Evolutionary conservation across 345 rosid genomes (phyloP).

Genomic region (Adansonia digitata): DNA sequence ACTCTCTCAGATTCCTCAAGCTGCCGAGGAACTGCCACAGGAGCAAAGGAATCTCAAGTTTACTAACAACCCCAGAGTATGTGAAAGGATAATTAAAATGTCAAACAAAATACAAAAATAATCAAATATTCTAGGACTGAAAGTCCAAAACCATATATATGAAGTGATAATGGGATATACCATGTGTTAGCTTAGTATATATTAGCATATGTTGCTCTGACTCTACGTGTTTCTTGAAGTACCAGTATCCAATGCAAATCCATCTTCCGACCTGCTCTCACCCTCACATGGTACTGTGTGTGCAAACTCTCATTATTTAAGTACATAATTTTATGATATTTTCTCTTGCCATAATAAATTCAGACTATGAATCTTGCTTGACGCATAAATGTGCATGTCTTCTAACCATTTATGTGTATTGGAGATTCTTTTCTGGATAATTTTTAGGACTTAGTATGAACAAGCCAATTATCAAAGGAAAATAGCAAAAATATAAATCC

Average conservation of each 20-base stretch:
- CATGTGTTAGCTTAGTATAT: not conserved
- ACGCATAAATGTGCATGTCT: not conserved
- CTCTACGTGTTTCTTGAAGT: too few relatives aligned
- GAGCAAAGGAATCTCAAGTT: constrained; percentile 1
- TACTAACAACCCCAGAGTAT: not conserved
- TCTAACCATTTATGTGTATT: not conserved
- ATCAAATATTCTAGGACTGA: not conserved
- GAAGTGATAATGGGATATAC: too few relatives aligned
- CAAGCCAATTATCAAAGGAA: not conserved
- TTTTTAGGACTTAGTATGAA: not conserved
- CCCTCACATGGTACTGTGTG: not conserved
- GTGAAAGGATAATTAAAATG: not conserved
- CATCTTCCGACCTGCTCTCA: not conserved
- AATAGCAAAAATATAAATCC: not conserved
- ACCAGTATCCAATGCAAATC: too few relatives aligned
- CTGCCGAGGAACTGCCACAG: constrained; percentile 77
- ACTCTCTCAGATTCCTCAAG: constrained; percentile 92
- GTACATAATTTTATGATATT: not conserved
- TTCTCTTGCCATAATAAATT: not conserved
- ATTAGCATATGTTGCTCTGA: too few relatives aligned
- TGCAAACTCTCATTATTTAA: not conserved
- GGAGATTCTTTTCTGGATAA: not conserved
- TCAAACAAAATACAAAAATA: not conserved
- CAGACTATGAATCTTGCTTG: not conserved
- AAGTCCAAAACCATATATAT: not conserved